Base-by-base conservation (phyloP, 139 green algal genomes). In the Volvox reticuliferus region DNA sequence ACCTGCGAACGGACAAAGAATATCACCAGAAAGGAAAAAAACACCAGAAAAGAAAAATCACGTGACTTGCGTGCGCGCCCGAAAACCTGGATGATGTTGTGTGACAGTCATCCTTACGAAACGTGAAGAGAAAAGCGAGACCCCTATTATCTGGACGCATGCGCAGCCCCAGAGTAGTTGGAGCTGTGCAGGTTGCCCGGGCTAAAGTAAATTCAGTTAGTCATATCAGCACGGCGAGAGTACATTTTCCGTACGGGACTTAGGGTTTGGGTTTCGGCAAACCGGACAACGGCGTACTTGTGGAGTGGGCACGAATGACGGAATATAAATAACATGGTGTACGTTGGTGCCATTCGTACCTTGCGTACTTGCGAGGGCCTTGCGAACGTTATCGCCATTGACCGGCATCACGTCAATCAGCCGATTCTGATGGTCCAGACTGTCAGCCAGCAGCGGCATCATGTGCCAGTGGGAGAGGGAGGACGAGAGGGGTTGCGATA, bases 361-460 rank as follows among this genome's bases (percentile, higher is more conserved):
- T 75, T 32, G 14, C 13, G 26, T 44, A 18, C 26, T 79, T 2
- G 2, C 28, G 26, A 79, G 73, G 26, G 73, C 73, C 73, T 79
- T 79, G 2, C 2, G 2, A 18, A 79, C 6, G 73, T 36, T 79
- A 36, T 79, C 28, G 73, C 73, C 19, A 32, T 9, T 36, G 73
- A 79, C 20, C 6, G 73, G 73, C 73, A 79, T 79, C 73, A 79
- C 16, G 20, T 79, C 73, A 32, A 79, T 79, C 73, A 79, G 73
- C 22, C 28, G 24, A 18, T 35, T 79, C 2, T 36, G 1, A 32
- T 79, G 73, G 9, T 79, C 73, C 73, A 79, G 6, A 2, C 73
- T 79, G 67, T 26, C 22, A 28, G 9, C 6, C 22, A 28, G 73
- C 2, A 44, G 73, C 6, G n/a, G 73, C 28, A 9, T 6, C 28